Evolutionary conservation across 2,329 filamentous ascomycete species (phyloP).

Genomic region (Penicillium polonicum): DNA sequence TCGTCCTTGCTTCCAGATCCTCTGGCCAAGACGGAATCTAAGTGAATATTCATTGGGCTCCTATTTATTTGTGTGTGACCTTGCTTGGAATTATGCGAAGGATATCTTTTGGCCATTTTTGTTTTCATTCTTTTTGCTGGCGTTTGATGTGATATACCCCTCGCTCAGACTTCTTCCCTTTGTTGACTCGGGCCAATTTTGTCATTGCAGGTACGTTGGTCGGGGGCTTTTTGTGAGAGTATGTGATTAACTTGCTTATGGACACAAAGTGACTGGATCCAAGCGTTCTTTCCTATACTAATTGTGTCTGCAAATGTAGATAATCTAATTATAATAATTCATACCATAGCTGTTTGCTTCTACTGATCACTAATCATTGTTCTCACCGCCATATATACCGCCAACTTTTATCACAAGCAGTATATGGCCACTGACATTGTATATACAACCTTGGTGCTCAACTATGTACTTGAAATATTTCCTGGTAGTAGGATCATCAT

Average conservation of each 20-base stretch:
- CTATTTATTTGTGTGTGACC: background rate
- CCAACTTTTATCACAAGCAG: background rate
- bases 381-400: background rate
- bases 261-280: conserved; percentile 5
- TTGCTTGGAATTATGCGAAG: background rate
- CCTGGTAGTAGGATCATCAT: background rate
- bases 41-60: conserved; percentile 12
- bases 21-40: conserved; percentile 25
- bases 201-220: conserved; percentile 23
- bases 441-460: background rate
- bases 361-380: no score
- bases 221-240: conserved; percentile 19
- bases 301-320: conserved; percentile 3
- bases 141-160: conserved; percentile 45
- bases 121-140: conserved; percentile 22
- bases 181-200: conserved; percentile 22
- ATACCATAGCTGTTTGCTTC: background rate
- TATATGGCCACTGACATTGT: background rate
- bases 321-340: background rate
- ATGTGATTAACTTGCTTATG: conserved; percentile 20
- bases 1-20: conserved; percentile 30
- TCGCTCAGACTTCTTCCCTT: conserved; percentile 30
- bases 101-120: conserved; percentile 1
- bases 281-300: background rate
- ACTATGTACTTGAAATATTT: background rate